Conservation (phyloP, 2,329 filamentous ascomycete species). For the Talaromyces verruculosus region DNA sequence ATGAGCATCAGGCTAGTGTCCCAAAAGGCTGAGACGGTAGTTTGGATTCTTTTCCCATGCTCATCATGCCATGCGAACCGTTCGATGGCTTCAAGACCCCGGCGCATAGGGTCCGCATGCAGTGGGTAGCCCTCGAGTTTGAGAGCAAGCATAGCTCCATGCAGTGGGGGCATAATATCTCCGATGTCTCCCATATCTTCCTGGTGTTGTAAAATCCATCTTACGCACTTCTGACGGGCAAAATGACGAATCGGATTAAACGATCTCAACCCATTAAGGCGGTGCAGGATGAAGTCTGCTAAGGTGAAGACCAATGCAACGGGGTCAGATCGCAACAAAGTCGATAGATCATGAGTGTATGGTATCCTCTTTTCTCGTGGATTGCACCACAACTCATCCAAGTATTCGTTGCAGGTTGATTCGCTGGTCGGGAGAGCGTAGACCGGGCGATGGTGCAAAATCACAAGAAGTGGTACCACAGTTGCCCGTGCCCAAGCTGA, state of each 20-base stretch:
- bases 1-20: constrained; percentile 38
- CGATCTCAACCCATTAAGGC: neutral
- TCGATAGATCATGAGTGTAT: constrained; percentile 18
- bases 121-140: neutral
- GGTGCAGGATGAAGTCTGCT: neutral
- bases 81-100: constrained; percentile 32
- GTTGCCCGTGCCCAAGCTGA: neutral
- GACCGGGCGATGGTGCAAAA: constrained; percentile 19
- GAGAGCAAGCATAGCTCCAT: neutral
- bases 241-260: neutral
- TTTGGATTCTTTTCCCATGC: constrained; percentile 32
- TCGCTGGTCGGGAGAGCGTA: neutral
- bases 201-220: constrained; percentile 1
- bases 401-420: constrained; percentile 23
- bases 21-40: constrained; percentile 35
- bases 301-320: neutral
- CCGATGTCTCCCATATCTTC: constrained; percentile 1
- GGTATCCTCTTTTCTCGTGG: constrained; percentile 26
- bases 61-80: constrained; percentile 29
- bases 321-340: neutral
- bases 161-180: neutral
- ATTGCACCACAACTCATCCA: constrained; percentile 38
- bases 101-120: constrained; percentile 25
- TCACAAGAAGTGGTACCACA: neutral
- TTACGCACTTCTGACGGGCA: neutral